Base-by-base conservation (phyloP, 208 protist genomes). In the Crithidia expoeki region DNA sequence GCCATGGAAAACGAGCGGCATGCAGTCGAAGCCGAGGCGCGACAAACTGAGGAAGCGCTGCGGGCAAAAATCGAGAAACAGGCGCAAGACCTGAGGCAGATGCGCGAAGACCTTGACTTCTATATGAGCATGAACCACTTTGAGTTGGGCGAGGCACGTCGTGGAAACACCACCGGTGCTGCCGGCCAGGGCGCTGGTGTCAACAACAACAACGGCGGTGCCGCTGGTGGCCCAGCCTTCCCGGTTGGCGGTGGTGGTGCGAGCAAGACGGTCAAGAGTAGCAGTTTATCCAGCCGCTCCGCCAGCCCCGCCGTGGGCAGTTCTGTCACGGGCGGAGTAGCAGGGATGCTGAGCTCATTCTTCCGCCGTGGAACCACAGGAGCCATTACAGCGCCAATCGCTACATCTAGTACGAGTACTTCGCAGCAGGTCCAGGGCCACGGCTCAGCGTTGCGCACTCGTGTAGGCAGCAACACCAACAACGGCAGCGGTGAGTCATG, bases 21-120 rank as follows among this genome's bases (percentile, higher is more conserved):
- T 0, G 53, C 56, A 4, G 16, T 80, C 17, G 57, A 75, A 14
- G n/a, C 34, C 2, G 12, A 47, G 1, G 32, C 62, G 5, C 44
- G 40, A 14, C 25, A 80, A 12, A 81, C 64, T 28, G 79, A 88
- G 46, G 76, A 77, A 14, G 21, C 38, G 30, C 71, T 78, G 57
- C 40, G 70, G 11, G n/a, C 28, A 9, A 14, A 30, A 0, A 55
- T 82, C 2, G 77, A 68, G 14, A 62, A 66, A 34, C 63, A 74
- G 33, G 32, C 53, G 3, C 51, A 47, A 30, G 72, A 81, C 19
- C 66, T 89, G 4, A 46, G 56, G 14, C 75, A 81, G 27, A 71
- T 90, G 1, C 73, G 72, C 16, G 79, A 90, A 21, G 61, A 88
- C 42, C 66, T 86, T 0, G 84, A 90, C 42, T 88, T 90, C 59